These are phyloP conservation scores for Trichoderma gamsii DNA, from an alignment of 495 filamentous ascomycete species.

Conservation along the genomic window DNA sequence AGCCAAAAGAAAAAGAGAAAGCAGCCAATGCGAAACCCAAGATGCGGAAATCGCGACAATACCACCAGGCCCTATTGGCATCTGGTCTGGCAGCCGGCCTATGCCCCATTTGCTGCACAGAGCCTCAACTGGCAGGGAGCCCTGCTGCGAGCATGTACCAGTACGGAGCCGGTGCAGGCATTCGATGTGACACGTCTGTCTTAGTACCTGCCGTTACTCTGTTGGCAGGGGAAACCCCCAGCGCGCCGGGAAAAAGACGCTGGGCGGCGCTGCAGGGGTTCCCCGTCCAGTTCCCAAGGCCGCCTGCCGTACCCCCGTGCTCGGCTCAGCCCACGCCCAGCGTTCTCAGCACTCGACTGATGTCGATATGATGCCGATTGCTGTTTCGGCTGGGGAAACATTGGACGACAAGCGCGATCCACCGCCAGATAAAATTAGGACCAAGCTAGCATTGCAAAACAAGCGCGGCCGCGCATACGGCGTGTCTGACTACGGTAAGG, in stretches of 20 bases:
- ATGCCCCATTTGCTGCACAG: no score
- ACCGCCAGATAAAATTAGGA: conserved; percentile 7
- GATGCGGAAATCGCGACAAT: no score
- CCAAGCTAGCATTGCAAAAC: conserved; percentile 1
- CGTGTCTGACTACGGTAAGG: background rate
- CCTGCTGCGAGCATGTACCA: background rate
- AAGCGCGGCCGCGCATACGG: conserved; percentile 7
- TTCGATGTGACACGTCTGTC: no score
- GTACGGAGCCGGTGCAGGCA: no score
- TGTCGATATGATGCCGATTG: no score
- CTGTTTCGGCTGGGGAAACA: background rate
- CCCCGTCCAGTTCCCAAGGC: background rate
- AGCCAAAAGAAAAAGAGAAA: no score
- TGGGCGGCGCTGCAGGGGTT: background rate
- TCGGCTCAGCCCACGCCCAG: no score
- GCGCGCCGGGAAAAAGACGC: background rate
- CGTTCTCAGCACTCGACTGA: no score
- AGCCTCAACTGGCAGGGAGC: background rate
- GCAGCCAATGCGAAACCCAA: no score
- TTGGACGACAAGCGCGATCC: background rate
- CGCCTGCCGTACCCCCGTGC: no score
- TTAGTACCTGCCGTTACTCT: background rate
- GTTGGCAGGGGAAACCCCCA: background rate
- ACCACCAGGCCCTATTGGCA: no score
- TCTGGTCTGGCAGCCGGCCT: no score